Conservation (phyloP, 805 yeast species). For the Cyberlindnera xylosilytica region DNA sequence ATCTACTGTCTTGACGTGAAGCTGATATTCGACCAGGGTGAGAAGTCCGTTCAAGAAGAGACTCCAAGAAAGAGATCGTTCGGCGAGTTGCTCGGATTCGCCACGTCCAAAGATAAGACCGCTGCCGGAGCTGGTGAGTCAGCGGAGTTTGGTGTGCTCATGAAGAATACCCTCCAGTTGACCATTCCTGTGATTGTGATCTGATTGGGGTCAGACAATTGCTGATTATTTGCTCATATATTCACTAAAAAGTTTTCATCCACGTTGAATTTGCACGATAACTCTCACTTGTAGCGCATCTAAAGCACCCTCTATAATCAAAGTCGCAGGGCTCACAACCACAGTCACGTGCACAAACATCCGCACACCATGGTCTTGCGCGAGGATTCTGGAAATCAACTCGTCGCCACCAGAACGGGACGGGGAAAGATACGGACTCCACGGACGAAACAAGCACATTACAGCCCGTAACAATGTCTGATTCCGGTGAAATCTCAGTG, state of each 20-base stretch:
- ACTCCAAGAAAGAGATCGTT: not conserved
- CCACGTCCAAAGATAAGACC: not conserved
- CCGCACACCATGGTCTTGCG: not conserved
- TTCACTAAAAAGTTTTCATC: no score
- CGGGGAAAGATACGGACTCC: not conserved
- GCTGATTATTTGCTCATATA: no score
- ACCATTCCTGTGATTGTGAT: slow-evolving; percentile 6
- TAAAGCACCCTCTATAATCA: not conserved
- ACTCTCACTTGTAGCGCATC: no score
- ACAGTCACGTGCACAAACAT: no score
- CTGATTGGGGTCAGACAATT: no score
- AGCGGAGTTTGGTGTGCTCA: not conserved
- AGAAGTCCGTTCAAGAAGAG: not conserved
- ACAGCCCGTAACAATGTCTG: slow-evolving; percentile 14
- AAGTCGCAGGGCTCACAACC: not conserved
- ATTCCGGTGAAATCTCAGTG: slow-evolving; percentile 22
- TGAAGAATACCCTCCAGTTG: slow-evolving; percentile 2
- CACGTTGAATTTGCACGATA: no score
- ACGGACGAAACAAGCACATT: not conserved
- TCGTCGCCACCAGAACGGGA: not conserved
- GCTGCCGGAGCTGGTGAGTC: not conserved
- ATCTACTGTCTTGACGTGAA: slow-evolving; percentile 15
- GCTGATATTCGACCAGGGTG: slow-evolving; percentile 8
- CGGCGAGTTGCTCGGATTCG: not conserved
- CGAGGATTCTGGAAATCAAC: not conserved